Base-by-base conservation (phyloP, 495 filamentous ascomycete genomes). In the Chaetomium tenue region DNA sequence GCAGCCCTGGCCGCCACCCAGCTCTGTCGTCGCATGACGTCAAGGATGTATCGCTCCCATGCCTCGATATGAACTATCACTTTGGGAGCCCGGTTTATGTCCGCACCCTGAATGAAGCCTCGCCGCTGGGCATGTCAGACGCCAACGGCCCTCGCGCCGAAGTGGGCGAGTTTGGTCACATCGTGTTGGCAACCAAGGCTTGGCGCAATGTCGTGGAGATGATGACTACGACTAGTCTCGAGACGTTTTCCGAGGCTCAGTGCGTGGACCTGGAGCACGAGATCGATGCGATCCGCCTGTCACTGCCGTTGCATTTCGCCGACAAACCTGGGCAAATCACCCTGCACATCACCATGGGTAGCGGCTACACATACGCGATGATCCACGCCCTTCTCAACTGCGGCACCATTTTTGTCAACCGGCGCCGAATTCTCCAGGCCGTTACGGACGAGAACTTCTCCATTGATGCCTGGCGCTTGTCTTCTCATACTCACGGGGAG, bases 181-280 rank as follows among this genome's bases (percentile, higher is more conserved):
- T 82, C 40, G 79, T 82, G 5, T 70, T 82, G 68, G 80, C 80
- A 11, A 81, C 80, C 33, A 77, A 80, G 69, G 77, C 78, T 48
- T 82, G 80, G 80, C 78, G 80, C 56, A 78, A 81, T 33, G 79
- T 81, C 6, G 77, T 82, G 15, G 79, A 80, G 68, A 82, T 82
- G 80, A 77, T 82, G 61, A 82, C 78, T 26, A 78, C 77, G 3
- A 76, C 77, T 11, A 78, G 77, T 5, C 63, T 75, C 44, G 71
- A 76, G 15, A 80, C 77, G 25, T 82, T 81, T 42, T 77, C 75
- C 6, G 79, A 82, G 46, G 76, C 78, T 13, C 70, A 77, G 20
- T 82, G 79, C 58, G 58, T 76, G 7, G 70, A 64, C 5, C 72
- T 82, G 12, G 76, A 82, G 59, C 72, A 73, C 18, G 76, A 79